phyloP scores from a whole-genome alignment of 305 asterid species.

The Rubia balearica region DNA sequence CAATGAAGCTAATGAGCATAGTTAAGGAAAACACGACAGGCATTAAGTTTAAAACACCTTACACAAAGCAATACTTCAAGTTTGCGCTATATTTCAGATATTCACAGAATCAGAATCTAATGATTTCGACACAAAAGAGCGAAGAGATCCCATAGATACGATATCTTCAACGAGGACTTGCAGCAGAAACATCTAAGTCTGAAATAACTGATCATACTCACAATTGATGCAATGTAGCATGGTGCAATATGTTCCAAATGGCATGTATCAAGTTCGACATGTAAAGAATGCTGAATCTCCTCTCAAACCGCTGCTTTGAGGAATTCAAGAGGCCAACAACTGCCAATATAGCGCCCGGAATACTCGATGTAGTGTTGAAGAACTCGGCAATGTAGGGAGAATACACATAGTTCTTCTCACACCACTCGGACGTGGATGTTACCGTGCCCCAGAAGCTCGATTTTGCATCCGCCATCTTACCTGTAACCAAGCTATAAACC shows the following conservation, averaged over 20 bases:
- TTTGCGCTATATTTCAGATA: too few species aligned
- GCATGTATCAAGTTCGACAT: slow-evolving; percentile 21
- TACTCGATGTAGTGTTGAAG: slow-evolving; percentile 18
- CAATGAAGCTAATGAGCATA: too few species aligned
- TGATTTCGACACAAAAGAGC: too few species aligned
- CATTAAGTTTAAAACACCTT: too few species aligned
- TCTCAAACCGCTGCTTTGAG: slow-evolving; percentile 19
- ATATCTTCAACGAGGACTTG: not conserved
- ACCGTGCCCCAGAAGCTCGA: slow-evolving; percentile 20
- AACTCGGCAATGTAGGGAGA: slow-evolving; percentile 23
- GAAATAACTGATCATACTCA: slow-evolving; percentile 9
- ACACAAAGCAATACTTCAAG: too few species aligned
- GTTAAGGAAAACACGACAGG: too few species aligned
- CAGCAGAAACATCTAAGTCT: not conserved
- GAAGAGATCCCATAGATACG: not conserved
- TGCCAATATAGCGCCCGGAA: slow-evolving; percentile 22
- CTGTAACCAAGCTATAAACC: not conserved
- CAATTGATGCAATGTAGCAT: slow-evolving; percentile 20
- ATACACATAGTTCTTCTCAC: slow-evolving; percentile 22
- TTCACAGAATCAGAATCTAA: not conserved
- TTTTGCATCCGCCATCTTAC: slow-evolving; percentile 13
- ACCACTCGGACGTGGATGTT: slow-evolving; percentile 20
- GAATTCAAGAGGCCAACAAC: slow-evolving; percentile 19
- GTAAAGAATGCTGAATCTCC: slow-evolving; percentile 21
- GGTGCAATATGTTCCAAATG: slow-evolving; percentile 21